phyloP scores from a whole-genome alignment of 176 grass and related monocot genomes.

The Pontederia paniculata region DNA sequence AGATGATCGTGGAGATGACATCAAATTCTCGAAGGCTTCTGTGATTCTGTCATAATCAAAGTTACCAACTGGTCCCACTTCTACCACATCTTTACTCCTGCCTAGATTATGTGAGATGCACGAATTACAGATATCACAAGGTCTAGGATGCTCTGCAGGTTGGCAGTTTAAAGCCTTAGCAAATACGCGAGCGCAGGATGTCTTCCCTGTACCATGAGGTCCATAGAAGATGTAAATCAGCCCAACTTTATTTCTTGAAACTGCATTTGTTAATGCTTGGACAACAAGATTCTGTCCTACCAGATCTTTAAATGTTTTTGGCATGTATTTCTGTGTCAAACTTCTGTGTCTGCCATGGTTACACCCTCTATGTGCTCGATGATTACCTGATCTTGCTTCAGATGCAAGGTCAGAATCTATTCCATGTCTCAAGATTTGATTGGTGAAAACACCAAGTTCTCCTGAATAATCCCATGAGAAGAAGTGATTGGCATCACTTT shows the following conservation, averaged over 20 bases:
- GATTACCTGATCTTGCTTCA: slow-evolving; percentile 25
- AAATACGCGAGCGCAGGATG: slow-evolving; percentile 76
- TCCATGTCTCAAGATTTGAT: slow-evolving; percentile 35
- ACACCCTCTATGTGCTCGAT: slow-evolving; percentile 25
- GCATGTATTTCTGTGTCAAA: slow-evolving; percentile 74
- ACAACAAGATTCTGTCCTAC: slow-evolving; percentile 74
- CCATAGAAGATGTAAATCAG: slow-evolving; percentile 85
- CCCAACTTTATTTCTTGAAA: slow-evolving; percentile 61
- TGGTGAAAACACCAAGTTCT: slow-evolving; percentile 74
- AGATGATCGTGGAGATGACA: slow-evolving; percentile 31
- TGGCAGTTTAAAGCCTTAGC: slow-evolving; percentile 90
- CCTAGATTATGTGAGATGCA: slow-evolving; percentile 72
- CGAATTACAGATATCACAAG: slow-evolving; percentile 70
- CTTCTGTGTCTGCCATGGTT: slow-evolving; percentile 42
- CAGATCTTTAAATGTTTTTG: slow-evolving; percentile 82
- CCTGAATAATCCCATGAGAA: slow-evolving; percentile 51
- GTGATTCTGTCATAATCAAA: slow-evolving; percentile 55
- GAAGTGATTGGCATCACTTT: slow-evolving; percentile 17
- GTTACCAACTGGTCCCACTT: slow-evolving; percentile 64
- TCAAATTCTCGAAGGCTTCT: slow-evolving; percentile 51
- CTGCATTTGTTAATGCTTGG: slow-evolving; percentile 77
- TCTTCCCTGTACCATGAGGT: slow-evolving; percentile 77
- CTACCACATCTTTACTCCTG: slow-evolving; percentile 59
- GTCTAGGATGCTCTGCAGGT: slow-evolving; percentile 56
- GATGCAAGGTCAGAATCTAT: slow-evolving; percentile 44